Base-by-base conservation (phyloP, 2,329 filamentous ascomycete species). In the Canariomyces notabilis region DNA sequence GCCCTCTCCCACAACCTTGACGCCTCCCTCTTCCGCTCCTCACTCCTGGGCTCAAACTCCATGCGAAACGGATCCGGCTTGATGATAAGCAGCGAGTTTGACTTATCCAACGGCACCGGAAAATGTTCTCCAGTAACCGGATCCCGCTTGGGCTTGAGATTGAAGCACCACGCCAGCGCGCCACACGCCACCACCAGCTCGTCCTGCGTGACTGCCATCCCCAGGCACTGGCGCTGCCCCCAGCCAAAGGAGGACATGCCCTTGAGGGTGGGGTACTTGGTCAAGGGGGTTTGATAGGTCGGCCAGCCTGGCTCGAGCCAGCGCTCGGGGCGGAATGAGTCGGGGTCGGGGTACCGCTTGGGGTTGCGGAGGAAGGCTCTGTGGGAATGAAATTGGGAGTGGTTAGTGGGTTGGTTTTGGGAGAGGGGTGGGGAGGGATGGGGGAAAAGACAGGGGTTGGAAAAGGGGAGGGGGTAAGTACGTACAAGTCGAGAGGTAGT, bases 41-140 rank as follows among this genome's bases (percentile, higher is more conserved):
- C 64, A 41, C 68, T 75, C 39, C 75, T 62, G 4, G 74, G 72
- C 59, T 76, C 70, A 44, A 78, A 77, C 1, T 63, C 66, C 73
- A 79, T 76, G 58, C 75, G 62, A 56, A 75, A 79, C 0, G 70
- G 67, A 50, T 78, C 72, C 1, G 75, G 75, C 64, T 77, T 77
- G 63, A 78, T 70, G 54, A 79, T 77, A n/a, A 79, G 67, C 11
- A 77, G 63, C 4, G 73, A 76, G 56, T 77, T 77, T 33, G 68
- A 74, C 62, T 75, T 75, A 59, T 75, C 60, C 4, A 70, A 52
- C 0, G 70, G 68, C 0, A 74, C 68, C 4, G 70, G 67, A 4
- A 72, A 58, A 23, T 69, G 61, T 12, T 57, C 33, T 3, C 68
- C 67, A 1, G 71, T 70, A 1, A 52, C 45, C 1, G 69, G 63